These are phyloP conservation scores for Talaromyces proteolyticus DNA, from an alignment of 495 filamentous ascomycete species.

Conservation along the genomic window DNA sequence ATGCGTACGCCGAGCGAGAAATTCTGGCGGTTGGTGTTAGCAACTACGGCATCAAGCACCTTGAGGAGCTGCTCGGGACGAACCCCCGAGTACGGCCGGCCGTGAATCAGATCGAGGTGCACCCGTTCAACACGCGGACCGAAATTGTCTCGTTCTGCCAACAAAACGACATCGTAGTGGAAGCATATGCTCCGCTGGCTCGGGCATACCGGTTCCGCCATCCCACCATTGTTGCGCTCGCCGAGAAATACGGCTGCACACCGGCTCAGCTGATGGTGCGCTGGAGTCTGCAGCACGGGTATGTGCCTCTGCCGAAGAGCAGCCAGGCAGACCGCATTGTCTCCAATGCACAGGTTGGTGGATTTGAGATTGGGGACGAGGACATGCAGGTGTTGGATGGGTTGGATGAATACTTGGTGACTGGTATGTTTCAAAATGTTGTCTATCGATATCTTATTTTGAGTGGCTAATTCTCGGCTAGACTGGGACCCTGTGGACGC, in stretches of 20 bases:
- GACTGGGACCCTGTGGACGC: constrained; percentile 33
- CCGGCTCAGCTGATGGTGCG: constrained; percentile 58
- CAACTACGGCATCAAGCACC: constrained; percentile 63
- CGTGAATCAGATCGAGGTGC: constrained; percentile 66
- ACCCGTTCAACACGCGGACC: constrained; percentile 60
- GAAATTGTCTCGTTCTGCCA: constrained; percentile 51
- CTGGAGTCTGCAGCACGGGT: constrained; percentile 56
- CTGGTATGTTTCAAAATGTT: constrained; percentile 10
- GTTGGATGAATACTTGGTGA: constrained; percentile 45
- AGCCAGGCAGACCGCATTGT: constrained; percentile 56
- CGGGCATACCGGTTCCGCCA: constrained; percentile 51
- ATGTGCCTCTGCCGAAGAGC: constrained; percentile 70
- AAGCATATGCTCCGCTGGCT: constrained; percentile 62
- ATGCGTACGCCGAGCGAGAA: constrained; percentile 55
- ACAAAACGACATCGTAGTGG: constrained; percentile 48
- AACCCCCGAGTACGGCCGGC: constrained; percentile 45
- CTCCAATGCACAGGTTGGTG: constrained; percentile 49
- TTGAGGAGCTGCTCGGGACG: constrained; percentile 56
- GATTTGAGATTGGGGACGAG: constrained; percentile 56
- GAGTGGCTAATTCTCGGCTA: not conserved
- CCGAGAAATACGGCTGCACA: constrained; percentile 52
- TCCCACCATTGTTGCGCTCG: constrained; percentile 38
- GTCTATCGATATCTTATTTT: not conserved
- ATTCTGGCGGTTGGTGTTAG: constrained; percentile 57
- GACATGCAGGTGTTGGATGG: constrained; percentile 19